Evolutionary conservation across 345 rosid genomes (phyloP).

Genomic region (Schrenkiella parvula): DNA sequence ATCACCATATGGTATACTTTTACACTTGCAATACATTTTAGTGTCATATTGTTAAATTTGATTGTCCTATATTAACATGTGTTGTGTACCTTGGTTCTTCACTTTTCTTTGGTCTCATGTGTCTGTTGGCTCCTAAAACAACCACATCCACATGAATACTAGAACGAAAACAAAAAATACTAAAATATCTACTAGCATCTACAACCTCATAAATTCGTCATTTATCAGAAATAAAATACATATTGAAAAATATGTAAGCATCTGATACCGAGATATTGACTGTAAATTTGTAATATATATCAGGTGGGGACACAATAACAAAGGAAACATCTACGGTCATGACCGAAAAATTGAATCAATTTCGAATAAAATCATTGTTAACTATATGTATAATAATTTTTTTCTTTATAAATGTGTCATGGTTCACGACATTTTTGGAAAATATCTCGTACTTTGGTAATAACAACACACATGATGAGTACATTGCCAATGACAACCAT

Average conservation of each 20-base stretch:
- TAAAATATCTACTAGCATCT: neutral
- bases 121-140: neutral
- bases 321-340: neutral
- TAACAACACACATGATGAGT: neutral
- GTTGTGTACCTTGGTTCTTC: neutral
- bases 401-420: neutral
- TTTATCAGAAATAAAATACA: neutral
- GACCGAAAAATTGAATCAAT: neutral
- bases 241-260: neutral
- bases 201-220: neutral
- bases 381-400: neutral
- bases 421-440: neutral
- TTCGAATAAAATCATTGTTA: neutral
- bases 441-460: conserved; percentile 1
- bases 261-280: neutral
- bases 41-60: neutral
- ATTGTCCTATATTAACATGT: neutral
- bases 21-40: neutral
- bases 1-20: neutral
- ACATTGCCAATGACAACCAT: neutral
- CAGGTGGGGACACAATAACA: neutral
- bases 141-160: neutral
- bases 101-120: neutral
- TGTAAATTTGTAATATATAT: neutral
- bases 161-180: neutral